Evolutionary conservation across 164 flowering plant species (phyloP).

Genomic region (Macadamia integrifolia): DNA sequence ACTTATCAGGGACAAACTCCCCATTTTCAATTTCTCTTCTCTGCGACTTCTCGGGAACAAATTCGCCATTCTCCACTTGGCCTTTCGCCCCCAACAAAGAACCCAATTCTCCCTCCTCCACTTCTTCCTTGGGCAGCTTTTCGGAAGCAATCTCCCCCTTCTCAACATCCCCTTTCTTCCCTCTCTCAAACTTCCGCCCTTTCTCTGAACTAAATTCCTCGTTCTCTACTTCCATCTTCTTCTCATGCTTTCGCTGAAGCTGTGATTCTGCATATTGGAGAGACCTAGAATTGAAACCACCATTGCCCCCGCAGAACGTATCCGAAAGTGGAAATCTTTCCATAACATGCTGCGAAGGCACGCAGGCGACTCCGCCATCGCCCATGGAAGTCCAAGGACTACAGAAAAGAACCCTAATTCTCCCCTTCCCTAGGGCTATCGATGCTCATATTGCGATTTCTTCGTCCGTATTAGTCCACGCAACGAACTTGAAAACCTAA

Average conservation of each 20-base stretch:
- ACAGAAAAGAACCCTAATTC: conserved; percentile 47
- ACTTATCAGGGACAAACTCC: conserved; percentile 22
- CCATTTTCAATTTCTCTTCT: conserved; percentile 49
- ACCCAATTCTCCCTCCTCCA: conserved; percentile 78
- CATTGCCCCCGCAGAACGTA: conserved; percentile 51
- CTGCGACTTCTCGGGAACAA: conserved; percentile 30
- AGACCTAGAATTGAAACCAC: conserved; percentile 35
- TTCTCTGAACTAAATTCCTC: conserved; percentile 14
- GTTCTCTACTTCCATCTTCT: conserved; percentile 41
- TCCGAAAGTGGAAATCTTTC: conserved; percentile 61
- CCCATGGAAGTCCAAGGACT: conserved; percentile 67
- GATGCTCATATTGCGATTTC: conserved; percentile 72
- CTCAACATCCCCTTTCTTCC: conserved; percentile 24
- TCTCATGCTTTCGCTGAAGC: conserved; percentile 27
- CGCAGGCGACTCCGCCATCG: conserved; percentile 95
- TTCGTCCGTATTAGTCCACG: conserved; percentile 14
- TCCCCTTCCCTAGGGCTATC: conserved; percentile 66
- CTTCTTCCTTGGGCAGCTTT: conserved; percentile 40
- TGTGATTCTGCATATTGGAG: conserved; percentile 25
- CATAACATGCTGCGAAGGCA: conserved; percentile 80
- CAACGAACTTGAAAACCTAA: conserved; percentile 31
- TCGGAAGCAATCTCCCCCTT: conserved; percentile 24
- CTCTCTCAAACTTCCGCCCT: conserved; percentile 18
- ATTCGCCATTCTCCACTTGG: conserved; percentile 55
- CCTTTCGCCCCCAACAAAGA: conserved; percentile 25